These are phyloP conservation scores for Kwoniella mangroviensis DNA, from an alignment of 768 basidiomycete species.

Conservation along the genomic window DNA sequence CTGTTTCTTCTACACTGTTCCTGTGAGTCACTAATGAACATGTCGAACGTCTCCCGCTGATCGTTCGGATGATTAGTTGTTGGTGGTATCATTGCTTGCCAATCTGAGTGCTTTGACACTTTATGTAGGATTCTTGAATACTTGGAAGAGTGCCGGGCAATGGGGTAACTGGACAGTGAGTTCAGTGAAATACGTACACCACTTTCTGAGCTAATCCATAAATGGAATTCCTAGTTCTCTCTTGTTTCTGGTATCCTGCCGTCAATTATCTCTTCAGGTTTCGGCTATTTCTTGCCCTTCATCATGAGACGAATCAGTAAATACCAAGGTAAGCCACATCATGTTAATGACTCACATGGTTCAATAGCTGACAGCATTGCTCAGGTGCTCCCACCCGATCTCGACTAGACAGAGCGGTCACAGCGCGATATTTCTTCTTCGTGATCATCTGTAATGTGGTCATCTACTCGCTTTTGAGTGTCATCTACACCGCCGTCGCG, in stretches of 20 bases:
- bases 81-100: slow-evolving; percentile 86
- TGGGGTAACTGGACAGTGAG: slow-evolving; percentile 58
- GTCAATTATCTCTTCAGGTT: slow-evolving; percentile 81
- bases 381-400: slow-evolving; percentile 71
- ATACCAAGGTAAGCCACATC: slow-evolving; percentile 66
- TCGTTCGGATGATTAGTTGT: slow-evolving; percentile 58
- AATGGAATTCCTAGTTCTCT: slow-evolving; percentile 64
- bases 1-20: slow-evolving; percentile 94
- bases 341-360: not conserved
- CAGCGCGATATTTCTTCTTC: slow-evolving; percentile 91
- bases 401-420: slow-evolving; percentile 83
- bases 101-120: slow-evolving; percentile 75
- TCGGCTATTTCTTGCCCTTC: slow-evolving; percentile 88
- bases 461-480: slow-evolving; percentile 91
- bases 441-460: slow-evolving; percentile 90
- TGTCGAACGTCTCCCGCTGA: too few species aligned
- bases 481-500: slow-evolving; percentile 67
- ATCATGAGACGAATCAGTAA: slow-evolving; percentile 80
- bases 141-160: slow-evolving; percentile 70
- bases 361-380: too few species aligned
- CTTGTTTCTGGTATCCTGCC: slow-evolving; percentile 91
- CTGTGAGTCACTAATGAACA: slow-evolving; percentile 54
- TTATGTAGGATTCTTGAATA: slow-evolving; percentile 75
- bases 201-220: not conserved
- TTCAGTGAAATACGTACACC: not conserved